phyloP scores from a whole-genome alignment of 345 rosid genomes.

The Fremontodendron californicum region DNA sequence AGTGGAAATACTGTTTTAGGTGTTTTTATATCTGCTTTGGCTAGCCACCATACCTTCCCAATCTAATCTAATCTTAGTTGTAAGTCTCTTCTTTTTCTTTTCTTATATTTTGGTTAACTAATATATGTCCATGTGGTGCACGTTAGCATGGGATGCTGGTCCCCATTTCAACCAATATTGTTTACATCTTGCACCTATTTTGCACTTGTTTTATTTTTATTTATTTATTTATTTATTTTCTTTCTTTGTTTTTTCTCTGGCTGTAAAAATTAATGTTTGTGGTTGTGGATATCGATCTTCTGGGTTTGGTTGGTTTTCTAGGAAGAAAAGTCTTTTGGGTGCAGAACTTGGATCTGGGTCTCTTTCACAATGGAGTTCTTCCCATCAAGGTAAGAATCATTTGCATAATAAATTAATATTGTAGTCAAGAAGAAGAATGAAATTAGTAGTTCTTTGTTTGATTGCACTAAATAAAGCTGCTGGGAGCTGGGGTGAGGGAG shows the following conservation, averaged over 20 bases:
- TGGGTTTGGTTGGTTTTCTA: constrained; percentile 26
- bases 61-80: constrained; percentile 35
- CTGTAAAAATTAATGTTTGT: constrained; percentile 9
- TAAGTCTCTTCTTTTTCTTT: background rate
- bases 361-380: constrained; percentile 25
- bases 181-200: constrained; percentile 30
- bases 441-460: constrained; percentile 9
- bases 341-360: constrained; percentile 25
- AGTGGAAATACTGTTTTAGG: constrained; percentile 42
- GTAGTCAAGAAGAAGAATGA: background rate
- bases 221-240: constrained; percentile 20
- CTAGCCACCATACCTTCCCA: constrained; percentile 52
- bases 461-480: constrained; percentile 26
- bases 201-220: constrained; percentile 23
- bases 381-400: constrained; percentile 44
- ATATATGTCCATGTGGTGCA: constrained; percentile 59
- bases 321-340: constrained; percentile 31
- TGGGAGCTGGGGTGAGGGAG: constrained; percentile 43
- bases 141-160: constrained; percentile 80
- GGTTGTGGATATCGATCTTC: constrained; percentile 30
- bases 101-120: constrained; percentile 28
- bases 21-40: constrained; percentile 53
- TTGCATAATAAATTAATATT: background rate
- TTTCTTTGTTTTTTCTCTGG: background rate
- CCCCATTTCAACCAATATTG: constrained; percentile 37